Evolutionary conservation across 2,329 filamentous ascomycete genomes (phyloP).

Genomic region (Trichoderma atroviride): DNA sequence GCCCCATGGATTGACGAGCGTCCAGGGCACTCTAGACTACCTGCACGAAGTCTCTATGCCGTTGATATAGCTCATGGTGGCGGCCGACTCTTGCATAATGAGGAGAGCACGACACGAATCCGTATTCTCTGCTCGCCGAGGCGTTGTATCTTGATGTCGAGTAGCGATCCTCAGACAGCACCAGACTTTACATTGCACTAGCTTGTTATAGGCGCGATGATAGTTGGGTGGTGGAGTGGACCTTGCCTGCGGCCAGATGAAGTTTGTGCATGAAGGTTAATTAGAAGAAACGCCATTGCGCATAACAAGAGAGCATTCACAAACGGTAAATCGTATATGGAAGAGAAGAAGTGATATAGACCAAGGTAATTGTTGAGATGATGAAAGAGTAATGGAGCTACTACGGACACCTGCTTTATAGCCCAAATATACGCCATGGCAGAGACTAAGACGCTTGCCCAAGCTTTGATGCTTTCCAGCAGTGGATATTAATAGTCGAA

Average conservation of each 20-base stretch:
- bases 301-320: background rate
- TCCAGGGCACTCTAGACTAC: background rate
- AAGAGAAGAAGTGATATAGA: background rate
- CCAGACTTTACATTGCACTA: background rate
- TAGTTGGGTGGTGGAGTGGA: constrained; percentile 7
- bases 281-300: background rate
- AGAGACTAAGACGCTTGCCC: background rate
- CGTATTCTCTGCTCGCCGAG: background rate
- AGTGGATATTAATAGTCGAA: background rate
- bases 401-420: background rate
- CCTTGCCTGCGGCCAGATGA: background rate
- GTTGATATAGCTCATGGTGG: background rate
- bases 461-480: background rate
- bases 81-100: background rate
- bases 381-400: background rate
- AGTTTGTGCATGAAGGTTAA: background rate
- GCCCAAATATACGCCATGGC: background rate
- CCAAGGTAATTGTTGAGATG: too few relatives aligned
- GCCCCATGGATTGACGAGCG: background rate
- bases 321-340: background rate
- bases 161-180: background rate
- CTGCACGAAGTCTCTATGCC: background rate
- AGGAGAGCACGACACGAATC: background rate
- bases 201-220: constrained; percentile 2
- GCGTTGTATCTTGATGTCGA: background rate